These are phyloP conservation scores for Cyclostephanos tholiformis DNA, from an alignment of 108 stramenopile genomes.

Conservation along the genomic window DNA sequence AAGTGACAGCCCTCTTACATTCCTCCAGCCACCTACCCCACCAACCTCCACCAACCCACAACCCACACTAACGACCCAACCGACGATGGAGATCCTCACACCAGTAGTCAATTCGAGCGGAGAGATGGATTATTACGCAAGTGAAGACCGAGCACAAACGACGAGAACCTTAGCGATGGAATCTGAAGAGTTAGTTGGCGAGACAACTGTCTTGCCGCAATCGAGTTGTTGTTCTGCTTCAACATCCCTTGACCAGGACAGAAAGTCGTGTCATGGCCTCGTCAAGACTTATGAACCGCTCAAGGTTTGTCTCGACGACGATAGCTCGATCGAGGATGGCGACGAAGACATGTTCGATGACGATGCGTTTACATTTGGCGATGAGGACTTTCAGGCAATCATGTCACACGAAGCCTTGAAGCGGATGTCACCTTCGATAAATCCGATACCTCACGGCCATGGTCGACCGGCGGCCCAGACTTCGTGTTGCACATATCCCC, in stretches of 20 bases:
- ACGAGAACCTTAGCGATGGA: not conserved
- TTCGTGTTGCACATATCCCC: not conserved
- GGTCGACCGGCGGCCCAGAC: not conserved
- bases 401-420: conserved; percentile 37
- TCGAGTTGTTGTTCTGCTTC: not conserved
- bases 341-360: conserved; percentile 56
- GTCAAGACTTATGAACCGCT: conserved; percentile 37
- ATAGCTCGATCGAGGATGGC: conserved; percentile 48
- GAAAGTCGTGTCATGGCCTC: conserved; percentile 13
- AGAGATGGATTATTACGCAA: not conserved
- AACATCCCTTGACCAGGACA: conserved; percentile 4
- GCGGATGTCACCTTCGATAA: conserved; percentile 4
- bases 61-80: too few relatives aligned
- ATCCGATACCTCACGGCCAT: not conserved
- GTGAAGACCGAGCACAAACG: not conserved
- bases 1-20: too few relatives aligned
- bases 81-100: not conserved
- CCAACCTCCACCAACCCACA: too few relatives aligned
- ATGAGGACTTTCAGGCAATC: conserved; percentile 48
- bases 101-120: not conserved
- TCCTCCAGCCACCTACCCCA: too few relatives aligned
- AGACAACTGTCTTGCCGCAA: not conserved
- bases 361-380: conserved; percentile 52
- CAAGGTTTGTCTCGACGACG: conserved; percentile 51
- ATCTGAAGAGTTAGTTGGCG: not conserved